Percentiles rank a stretch among this genome's conserved stretches.
phyloP scores from a whole-genome alignment of 371 early-diverging fungal genomes.

The Catenaria anguillulae region DNA sequence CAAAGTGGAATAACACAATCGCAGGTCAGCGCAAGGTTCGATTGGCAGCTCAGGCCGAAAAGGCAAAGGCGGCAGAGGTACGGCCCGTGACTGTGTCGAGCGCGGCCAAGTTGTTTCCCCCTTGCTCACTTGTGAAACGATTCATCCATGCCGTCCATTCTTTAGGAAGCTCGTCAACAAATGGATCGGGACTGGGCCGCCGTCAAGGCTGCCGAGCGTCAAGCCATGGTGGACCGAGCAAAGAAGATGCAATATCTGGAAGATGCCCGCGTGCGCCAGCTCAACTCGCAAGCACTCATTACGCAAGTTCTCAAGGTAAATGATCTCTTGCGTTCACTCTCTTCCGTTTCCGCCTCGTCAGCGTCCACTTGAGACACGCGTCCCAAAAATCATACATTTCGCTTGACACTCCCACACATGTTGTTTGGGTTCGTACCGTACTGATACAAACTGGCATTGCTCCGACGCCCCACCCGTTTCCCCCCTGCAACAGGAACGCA shows the following conservation, averaged over 20 bases:
- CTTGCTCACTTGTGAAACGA: neutral
- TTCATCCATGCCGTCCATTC: neutral
- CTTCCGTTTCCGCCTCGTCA: neutral
- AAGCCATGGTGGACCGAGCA: slow-evolving; percentile 20
- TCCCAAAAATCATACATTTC: no score
- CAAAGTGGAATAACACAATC: slow-evolving; percentile 26
- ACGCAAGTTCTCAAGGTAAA: slow-evolving; percentile 24
- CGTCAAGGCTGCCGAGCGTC: slow-evolving; percentile 15
- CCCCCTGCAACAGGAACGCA: no score
- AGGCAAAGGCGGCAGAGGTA: slow-evolving; percentile 12
- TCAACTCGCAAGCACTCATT: slow-evolving; percentile 18
- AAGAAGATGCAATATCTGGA: slow-evolving; percentile 17
- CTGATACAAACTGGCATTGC: no score
- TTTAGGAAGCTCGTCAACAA: slow-evolving; percentile 16
- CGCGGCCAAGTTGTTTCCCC: slow-evolving; percentile 1
- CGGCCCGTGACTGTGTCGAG: neutral
- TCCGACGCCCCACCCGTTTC: no score
- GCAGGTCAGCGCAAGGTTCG: slow-evolving; percentile 22
- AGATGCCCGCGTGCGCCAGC: slow-evolving; percentile 15
- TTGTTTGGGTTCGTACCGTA: no score
- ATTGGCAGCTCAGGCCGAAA: slow-evolving; percentile 18
- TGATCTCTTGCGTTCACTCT: neutral
- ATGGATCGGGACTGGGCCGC: slow-evolving; percentile 23
- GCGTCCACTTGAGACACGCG: no score
- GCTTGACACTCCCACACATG: neutral